phyloP scores from a whole-genome alignment of 2,329 filamentous ascomycete species.

The Lecanosticta acicola region DNA sequence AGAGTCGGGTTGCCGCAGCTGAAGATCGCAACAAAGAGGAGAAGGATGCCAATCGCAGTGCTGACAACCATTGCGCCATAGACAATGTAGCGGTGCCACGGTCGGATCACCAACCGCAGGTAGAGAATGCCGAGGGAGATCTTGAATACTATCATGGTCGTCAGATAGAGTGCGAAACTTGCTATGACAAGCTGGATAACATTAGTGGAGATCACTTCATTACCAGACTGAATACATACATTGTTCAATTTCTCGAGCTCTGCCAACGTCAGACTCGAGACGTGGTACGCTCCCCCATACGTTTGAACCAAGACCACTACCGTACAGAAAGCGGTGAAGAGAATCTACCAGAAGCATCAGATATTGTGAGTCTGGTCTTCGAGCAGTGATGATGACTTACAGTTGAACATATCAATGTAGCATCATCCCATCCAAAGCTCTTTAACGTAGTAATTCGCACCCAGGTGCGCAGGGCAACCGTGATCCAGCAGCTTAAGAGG shows the following conservation, averaged over 20 bases:
- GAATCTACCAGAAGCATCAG: constrained; percentile 10
- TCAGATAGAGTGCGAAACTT: constrained; percentile 36
- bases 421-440: constrained; percentile 43
- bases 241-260: neutral
- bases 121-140: constrained; percentile 44
- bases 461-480: constrained; percentile 37
- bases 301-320: constrained; percentile 13
- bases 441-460: constrained; percentile 36
- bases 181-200: constrained; percentile 23
- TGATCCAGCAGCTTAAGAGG: constrained; percentile 29
- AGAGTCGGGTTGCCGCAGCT: constrained; percentile 28
- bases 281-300: constrained; percentile 6
- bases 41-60: constrained; percentile 34
- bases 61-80: constrained; percentile 24
- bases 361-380: no score
- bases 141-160: constrained; percentile 40
- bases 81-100: constrained; percentile 34
- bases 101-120: constrained; percentile 37
- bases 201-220: neutral
- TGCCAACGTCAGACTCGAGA: constrained; percentile 4
- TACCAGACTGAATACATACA: neutral
- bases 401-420: constrained; percentile 36
- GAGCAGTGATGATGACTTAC: no score
- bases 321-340: constrained; percentile 16
- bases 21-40: constrained; percentile 29